These are phyloP conservation scores for Dendrostoma leiphaemia DNA, from an alignment of 2,329 filamentous ascomycete species.

Conservation along the genomic window DNA sequence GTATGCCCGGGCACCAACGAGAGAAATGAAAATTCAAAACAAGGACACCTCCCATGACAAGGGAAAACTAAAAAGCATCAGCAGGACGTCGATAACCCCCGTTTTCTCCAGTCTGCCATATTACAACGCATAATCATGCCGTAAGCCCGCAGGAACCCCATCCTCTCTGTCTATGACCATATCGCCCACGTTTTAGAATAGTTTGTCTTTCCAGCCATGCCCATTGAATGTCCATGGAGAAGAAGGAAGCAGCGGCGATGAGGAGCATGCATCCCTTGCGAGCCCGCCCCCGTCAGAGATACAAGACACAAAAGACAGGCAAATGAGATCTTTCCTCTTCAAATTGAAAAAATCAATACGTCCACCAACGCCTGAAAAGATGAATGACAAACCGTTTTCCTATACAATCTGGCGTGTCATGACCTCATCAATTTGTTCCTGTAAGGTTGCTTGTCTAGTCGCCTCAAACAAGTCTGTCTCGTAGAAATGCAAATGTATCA, in stretches of 20 bases:
- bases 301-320: conserved; percentile 4
- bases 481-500: conserved; percentile 12
- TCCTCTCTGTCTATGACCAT: conserved; percentile 17
- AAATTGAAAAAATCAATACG: conserved; percentile 11
- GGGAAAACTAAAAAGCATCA: conserved; percentile 16
- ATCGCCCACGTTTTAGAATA: conserved; percentile 8
- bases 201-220: conserved; percentile 19
- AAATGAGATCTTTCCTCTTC: conserved; percentile 20
- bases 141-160: not conserved
- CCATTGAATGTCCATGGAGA: conserved; percentile 8
- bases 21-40: conserved; percentile 26
- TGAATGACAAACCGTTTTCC: conserved; percentile 10
- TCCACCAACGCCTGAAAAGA: conserved; percentile 17
- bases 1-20: too few relatives aligned
- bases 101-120: not conserved
- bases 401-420: conserved; percentile 18
- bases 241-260: not conserved
- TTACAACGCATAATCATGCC: conserved; percentile 7
- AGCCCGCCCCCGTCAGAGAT: not conserved
- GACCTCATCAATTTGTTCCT: conserved; percentile 15
- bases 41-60: conserved; percentile 23
- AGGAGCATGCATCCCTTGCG: not conserved
- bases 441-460: conserved; percentile 8
- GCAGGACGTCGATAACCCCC: conserved; percentile 12
- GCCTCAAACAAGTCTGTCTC: conserved; percentile 9